phyloP scores from a whole-genome alignment of 2,329 filamentous ascomycete species.

The Apiospora pterosperma region DNA sequence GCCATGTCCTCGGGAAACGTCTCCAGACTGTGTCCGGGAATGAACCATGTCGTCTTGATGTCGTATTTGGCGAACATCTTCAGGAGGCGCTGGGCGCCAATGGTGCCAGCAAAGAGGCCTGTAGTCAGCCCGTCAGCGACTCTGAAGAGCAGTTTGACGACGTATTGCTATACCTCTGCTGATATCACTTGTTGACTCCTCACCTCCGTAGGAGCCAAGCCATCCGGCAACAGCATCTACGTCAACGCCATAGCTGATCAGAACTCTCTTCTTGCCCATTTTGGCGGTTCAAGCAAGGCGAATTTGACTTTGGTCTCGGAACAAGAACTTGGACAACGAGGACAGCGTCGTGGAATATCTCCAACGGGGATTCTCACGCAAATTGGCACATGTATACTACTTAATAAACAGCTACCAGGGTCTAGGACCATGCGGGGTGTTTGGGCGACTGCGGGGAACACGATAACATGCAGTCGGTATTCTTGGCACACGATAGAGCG shows the following conservation, averaged over 20 bases:
- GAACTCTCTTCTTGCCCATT: constrained; percentile 8
- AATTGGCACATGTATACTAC: background rate
- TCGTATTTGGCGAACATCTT: constrained; percentile 49
- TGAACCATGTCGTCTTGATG: constrained; percentile 49
- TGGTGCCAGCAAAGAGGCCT: constrained; percentile 63
- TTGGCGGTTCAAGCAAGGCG: background rate
- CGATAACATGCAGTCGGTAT: background rate
- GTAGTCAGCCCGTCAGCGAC: background rate
- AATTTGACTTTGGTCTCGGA: background rate
- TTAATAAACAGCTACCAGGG: background rate
- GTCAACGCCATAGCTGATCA: constrained; percentile 61
- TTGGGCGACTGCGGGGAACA: background rate
- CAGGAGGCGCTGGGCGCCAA: constrained; percentile 63
- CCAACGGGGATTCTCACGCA: background rate
- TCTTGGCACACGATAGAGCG: background rate
- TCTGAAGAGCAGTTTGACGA: too few species aligned
- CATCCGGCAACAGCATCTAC: constrained; percentile 73
- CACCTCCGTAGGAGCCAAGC: constrained; percentile 71
- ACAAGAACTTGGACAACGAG: background rate
- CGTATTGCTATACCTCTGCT: constrained; percentile 50
- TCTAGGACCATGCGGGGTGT: background rate
- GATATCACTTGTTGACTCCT: constrained; percentile 71
- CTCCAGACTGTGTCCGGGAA: constrained; percentile 55
- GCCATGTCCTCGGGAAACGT: constrained; percentile 65
- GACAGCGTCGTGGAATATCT: background rate